Base-by-base conservation (phyloP, 148 eudicot genomes). In the Chenopodium suecicum region DNA sequence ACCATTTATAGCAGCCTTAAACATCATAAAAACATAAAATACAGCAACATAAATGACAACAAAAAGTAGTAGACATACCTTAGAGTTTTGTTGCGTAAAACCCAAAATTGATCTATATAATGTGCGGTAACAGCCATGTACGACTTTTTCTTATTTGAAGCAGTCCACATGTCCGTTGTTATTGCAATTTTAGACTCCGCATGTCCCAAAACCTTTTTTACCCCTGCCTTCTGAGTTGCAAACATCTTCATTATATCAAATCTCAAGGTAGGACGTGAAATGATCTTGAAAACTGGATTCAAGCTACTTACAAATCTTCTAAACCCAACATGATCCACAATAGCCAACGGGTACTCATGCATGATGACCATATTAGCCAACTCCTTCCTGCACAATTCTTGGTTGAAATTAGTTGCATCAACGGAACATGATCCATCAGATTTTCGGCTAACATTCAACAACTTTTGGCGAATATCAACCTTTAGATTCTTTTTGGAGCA, bases 261-360 rank as follows among this genome's bases (percentile, higher is more conserved):
- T 46, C 67, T 80, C 52, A 63, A 71, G 32, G 70, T 62, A 16
- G 56, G 25, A n/a, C 71, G 58, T 11, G 78, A 29, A 23, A 80
- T 73, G 32, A 73, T 52, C 58, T 73, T 80, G 48, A 80, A 80
- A 60, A 20, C 44, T 5, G 70, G 62, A 73, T 73, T 80, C 58
- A 80, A 64, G 69, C 78, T 73, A 44, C 16, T 41, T 3, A 80
- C 71, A 73, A 73, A 80, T 73, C 82, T 73, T 19, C 63, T 74
- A 52, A 74, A 74, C 0, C 77, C 77, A 74, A 81, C 63, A 25
- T 74, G 83, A 46, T 81, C 72, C 14, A 81, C 83, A 22, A 74
- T 81, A 74, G 72, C 58, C 25, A 25, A 25, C 25, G 25, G 25
- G 25, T 25, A 25, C 25, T 25, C 25, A 25, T 25, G 25, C 25